phyloP scores from a whole-genome alignment of 345 rosid genomes.

The Rhodomyrtus tomentosa region DNA sequence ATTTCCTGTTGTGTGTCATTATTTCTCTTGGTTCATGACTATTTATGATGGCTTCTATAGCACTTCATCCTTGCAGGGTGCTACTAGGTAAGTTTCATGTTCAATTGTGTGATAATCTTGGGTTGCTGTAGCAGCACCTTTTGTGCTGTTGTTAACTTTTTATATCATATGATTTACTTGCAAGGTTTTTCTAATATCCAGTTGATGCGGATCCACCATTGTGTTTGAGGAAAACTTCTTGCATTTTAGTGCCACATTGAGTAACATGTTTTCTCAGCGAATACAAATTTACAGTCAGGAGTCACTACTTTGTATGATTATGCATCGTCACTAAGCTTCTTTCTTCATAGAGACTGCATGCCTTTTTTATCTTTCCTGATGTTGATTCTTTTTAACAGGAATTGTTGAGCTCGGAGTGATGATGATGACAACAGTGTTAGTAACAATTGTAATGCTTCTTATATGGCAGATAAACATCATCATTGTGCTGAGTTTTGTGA shows the following conservation, averaged over 20 bases:
- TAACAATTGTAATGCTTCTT: conserved; percentile 95
- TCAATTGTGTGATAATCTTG: background rate
- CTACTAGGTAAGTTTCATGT: background rate
- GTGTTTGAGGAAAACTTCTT: background rate
- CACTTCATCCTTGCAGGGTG: background rate
- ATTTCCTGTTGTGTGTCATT: background rate
- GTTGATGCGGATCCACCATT: background rate
- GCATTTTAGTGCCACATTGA: background rate
- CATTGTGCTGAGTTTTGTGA: conserved; percentile 50
- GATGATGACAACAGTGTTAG: conserved; percentile 95
- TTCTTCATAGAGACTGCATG: background rate
- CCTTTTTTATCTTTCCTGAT: conserved; percentile 8
- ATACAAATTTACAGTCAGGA: background rate
- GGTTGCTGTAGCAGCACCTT: background rate
- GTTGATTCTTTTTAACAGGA: conserved; percentile 35
- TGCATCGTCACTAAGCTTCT: background rate
- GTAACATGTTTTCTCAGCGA: background rate
- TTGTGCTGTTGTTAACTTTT: background rate
- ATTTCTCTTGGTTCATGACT: background rate
- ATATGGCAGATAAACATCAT: conserved; percentile 96
- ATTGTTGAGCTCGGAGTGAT: conserved; percentile 97
- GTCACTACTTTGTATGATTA: background rate
- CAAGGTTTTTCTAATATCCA: background rate
- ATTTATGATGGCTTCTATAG: background rate
- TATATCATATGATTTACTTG: background rate